Evolutionary conservation across 805 yeast genomes (phyloP), one percentile per base, ranked within the genome.

Genomic region (Komagataella pastoris): DNA sequence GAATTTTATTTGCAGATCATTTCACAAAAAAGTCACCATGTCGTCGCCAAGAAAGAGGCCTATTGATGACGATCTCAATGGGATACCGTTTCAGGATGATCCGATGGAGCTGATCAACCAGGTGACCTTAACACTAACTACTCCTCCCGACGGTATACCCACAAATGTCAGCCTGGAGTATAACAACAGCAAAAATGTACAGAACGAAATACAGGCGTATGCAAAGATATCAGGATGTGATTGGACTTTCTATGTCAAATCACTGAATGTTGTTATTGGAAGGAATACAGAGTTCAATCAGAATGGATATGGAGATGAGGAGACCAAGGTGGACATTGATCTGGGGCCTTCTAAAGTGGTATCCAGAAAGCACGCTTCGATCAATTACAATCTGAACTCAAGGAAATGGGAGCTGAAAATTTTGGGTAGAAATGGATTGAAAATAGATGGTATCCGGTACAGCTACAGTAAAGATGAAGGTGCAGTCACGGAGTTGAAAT

Each of bases 341-440:
- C 71, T 93, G 59, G 97, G 97, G 1, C 99, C 99, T 1, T 91
- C 97, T 8, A 91, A 91, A 66, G 96, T 93, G n/a, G 98, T 93
- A 3, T 83, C 93, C 19, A 79, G 99, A 56, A 81, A 77, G 58
- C 99, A 93, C 64, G 98, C 98, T 0, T 67, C 77, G 17, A 89
- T 93, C 51, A 77, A 79, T 50, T 93, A 87, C 66, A 88, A 90
- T 64, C 69, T 82, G 56, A 79, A 77, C 53, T 69, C 77, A 46
- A 80, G 96, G 51, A 73, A 79, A 53, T 93, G 99, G 99, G 95
- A 88, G 63, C 70, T 95, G 54, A 72, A 77, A 56, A 85, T 90
- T 1, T 63, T 74, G 44, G 99, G 99, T 23, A 76, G 99, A 60
- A 93, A 93, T 63, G 99, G 99, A 24, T 88, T 96, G 23, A 83